phyloP scores from a whole-genome alignment of 1,284 basidiomycete species.

The Athelia psychrophila region DNA sequence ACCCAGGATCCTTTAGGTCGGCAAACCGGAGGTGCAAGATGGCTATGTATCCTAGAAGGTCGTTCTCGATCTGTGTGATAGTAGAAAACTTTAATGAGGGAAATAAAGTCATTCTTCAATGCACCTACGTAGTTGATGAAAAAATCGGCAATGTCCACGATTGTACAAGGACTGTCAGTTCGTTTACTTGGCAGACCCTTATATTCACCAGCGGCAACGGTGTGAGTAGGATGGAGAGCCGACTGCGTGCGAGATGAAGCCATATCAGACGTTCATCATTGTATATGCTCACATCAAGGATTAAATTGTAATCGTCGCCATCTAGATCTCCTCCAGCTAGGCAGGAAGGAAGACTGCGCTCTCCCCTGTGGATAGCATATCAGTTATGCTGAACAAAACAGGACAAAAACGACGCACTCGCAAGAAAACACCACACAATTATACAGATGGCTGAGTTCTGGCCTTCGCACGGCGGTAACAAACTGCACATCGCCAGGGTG shows the following conservation, averaged over 20 bases:
- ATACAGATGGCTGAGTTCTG: conserved; percentile 30
- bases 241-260: conserved; percentile 18
- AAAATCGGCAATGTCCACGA: conserved; percentile 48
- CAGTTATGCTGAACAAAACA: conserved; percentile 7
- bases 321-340: conserved; percentile 48
- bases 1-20: conserved; percentile 31
- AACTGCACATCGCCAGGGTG: conserved; percentile 48
- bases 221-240: conserved; percentile 20
- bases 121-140: conserved; percentile 43
- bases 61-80: conserved; percentile 28
- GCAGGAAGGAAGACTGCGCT: conserved; percentile 38
- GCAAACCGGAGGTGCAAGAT: conserved; percentile 31
- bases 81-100: not conserved
- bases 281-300: conserved; percentile 29
- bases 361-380: conserved; percentile 24
- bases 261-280: conserved; percentile 7
- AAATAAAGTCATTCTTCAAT: conserved; percentile 1
- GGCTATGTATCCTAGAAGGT: conserved; percentile 29
- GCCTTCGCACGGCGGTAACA: conserved; percentile 38
- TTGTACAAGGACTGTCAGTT: conserved; percentile 32
- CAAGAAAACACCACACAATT: conserved; percentile 40
- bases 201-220: conserved; percentile 34
- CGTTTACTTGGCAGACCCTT: conserved; percentile 27
- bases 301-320: conserved; percentile 41
- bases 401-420: conserved; percentile 17